Percentiles rank a stretch among this genome's conserved stretches.
These are phyloP conservation scores for Pelargonium fulgidum DNA, from an alignment of 441 rosid genomes.

Conservation along the genomic window DNA sequence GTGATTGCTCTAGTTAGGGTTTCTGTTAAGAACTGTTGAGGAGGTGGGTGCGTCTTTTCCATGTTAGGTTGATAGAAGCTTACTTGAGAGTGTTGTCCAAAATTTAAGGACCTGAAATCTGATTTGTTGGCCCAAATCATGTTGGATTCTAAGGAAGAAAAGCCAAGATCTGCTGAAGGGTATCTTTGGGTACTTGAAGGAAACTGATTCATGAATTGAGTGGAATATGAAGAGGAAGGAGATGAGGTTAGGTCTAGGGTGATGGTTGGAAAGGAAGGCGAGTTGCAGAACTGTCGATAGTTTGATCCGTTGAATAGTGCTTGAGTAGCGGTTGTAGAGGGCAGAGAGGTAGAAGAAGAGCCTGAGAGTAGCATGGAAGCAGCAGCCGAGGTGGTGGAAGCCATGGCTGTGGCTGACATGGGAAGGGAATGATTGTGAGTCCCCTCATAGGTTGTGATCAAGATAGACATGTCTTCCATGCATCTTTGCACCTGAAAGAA, in stretches of 20 bases:
- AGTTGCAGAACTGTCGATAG: constrained; percentile 12
- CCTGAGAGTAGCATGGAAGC: constrained; percentile 71
- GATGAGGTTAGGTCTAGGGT: constrained; percentile 58
- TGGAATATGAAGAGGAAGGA: constrained; percentile 28
- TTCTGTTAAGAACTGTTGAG: constrained; percentile 52
- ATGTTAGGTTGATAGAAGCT: constrained; percentile 17
- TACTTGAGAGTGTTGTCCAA: constrained; percentile 22
- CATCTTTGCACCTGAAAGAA: constrained; percentile 78
- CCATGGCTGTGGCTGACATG: constrained; percentile 88
- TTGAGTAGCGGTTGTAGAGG: constrained; percentile 21
- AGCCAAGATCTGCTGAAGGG: constrained; percentile 44
- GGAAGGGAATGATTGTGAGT: constrained; percentile 92
- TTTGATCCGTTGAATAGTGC: constrained; percentile 34
- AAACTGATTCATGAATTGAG: constrained; percentile 33
- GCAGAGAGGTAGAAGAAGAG: constrained; percentile 41
- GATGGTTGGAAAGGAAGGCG: constrained; percentile 54
- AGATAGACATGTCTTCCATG: constrained; percentile 82
- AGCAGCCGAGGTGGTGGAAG: constrained; percentile 68
- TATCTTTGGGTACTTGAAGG: constrained; percentile 33
- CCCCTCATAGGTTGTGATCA: constrained; percentile 96
- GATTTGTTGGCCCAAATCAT: constrained; percentile 31
- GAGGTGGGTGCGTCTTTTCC: constrained; percentile 22
- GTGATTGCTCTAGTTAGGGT: constrained; percentile 60
- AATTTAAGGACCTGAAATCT: constrained; percentile 18
- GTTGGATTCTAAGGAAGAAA: constrained; percentile 41